Evolutionary conservation across 805 yeast genomes (phyloP).

Genomic region (Vanderwaltozyma verrucispora): DNA sequence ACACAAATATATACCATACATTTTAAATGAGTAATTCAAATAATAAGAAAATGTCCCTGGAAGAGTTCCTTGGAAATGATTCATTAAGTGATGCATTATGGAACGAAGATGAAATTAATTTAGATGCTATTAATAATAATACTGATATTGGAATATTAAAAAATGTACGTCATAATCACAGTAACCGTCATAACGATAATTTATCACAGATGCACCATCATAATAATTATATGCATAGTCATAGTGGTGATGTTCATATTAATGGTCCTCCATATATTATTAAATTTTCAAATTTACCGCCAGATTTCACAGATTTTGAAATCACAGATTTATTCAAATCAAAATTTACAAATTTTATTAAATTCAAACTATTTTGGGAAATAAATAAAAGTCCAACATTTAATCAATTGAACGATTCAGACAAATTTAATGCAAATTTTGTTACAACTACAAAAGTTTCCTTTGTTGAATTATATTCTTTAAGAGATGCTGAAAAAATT

Average conservation of each 20-base stretch:
- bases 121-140: slow-evolving; percentile 26
- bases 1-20: too few relatives aligned
- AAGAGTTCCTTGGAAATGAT: slow-evolving; percentile 37
- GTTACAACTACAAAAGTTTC: slow-evolving; percentile 41
- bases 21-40: not conserved
- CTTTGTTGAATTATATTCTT: slow-evolving; percentile 40
- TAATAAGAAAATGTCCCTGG: slow-evolving; percentile 35
- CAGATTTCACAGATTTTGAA: slow-evolving; percentile 37
- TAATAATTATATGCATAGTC: not conserved
- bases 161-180: not conserved
- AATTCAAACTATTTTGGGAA: slow-evolving; percentile 54
- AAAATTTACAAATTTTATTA: slow-evolving; percentile 46
- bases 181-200: too few relatives aligned
- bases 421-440: slow-evolving; percentile 46
- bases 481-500: slow-evolving; percentile 29
- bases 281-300: slow-evolving; percentile 52
- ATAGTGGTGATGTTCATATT: not conserved
- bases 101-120: slow-evolving; percentile 28
- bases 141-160: slow-evolving; percentile 24
- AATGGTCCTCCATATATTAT: slow-evolving; percentile 51
- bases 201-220: not conserved
- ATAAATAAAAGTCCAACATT: slow-evolving; percentile 53
- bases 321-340: slow-evolving; percentile 53
- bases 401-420: slow-evolving; percentile 42
- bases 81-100: slow-evolving; percentile 29